Base-by-base conservation (phyloP, 768 basidiomycete genomes). In the Suillus hirtellus region DNA sequence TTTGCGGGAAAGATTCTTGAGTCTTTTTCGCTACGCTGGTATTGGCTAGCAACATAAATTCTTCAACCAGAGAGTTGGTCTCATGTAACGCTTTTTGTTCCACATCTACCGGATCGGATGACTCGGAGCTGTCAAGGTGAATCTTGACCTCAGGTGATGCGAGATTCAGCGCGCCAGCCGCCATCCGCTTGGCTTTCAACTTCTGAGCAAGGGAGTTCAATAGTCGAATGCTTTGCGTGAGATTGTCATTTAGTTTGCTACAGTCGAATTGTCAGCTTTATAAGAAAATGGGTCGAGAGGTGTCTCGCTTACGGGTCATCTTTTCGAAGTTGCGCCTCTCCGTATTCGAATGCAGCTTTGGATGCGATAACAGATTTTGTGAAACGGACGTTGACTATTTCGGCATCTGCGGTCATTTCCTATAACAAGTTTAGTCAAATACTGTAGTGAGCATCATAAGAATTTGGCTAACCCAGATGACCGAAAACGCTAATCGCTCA, bases 81-180 rank as follows among this genome's bases (percentile, higher is more conserved):
- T 99, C 96, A 35, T 85, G 79, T 71, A 92, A 73, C 70, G 93
- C 90, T 74, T 99, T 99, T 73, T 96, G 95, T 77, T 98, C 95
- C 11, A 99, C 96, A 66, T 98, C 96, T 65, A 98, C 93, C 0
- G 96, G 96, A 67, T 97, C 95, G 2, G 94, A 91, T 0, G 92
- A 93, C 74, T 99, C 97, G 1, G 95, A 82, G 67, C 90, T 93
- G 70, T 97, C 93, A 17, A 99, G 81, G 68, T 98, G 89, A 65
- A 99, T 98, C 75, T 96, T 98, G 75, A 99, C 92, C 81, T 99
- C 97, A 0, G 97, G 96, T 0, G 97, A 99, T 1, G 97, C 96
- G 27, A 99, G 88, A 64, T 99, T 98, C 46, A 99, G 84, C 11
- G 97, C 97, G n/a, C 97, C 97, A 0, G 95, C 95, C 19, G 84